phyloP scores from a whole-genome alignment of 768 basidiomycete genomes.

The Xerocomellus dryophilus region DNA sequence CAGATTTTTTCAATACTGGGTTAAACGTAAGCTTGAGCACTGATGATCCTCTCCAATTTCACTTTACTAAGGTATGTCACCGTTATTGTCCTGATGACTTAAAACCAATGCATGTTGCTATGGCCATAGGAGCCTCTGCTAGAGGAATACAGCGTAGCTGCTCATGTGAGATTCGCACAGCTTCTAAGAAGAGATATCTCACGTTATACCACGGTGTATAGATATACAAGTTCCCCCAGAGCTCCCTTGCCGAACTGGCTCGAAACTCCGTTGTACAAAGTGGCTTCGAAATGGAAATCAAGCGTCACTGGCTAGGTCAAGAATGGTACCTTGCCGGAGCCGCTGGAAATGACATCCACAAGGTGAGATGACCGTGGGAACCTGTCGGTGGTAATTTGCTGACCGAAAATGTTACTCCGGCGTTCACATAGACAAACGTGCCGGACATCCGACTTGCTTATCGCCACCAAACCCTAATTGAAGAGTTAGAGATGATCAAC shows the following conservation, averaged over 20 bases:
- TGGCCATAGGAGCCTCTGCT: slow-evolving; percentile 75
- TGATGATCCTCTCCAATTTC: slow-evolving; percentile 94
- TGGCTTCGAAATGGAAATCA: slow-evolving; percentile 98
- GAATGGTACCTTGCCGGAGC: slow-evolving; percentile 93
- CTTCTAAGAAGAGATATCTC: neutral
- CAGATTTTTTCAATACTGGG: slow-evolving; percentile 95
- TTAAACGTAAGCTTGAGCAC: slow-evolving; percentile 96
- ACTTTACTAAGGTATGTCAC: slow-evolving; percentile 88
- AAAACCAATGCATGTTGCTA: neutral
- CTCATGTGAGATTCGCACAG: slow-evolving; percentile 60
- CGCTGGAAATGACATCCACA: slow-evolving; percentile 93
- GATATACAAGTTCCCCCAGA: slow-evolving; percentile 96
- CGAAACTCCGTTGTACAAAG: slow-evolving; percentile 96
- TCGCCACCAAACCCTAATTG: slow-evolving; percentile 83
- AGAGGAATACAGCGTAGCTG: slow-evolving; percentile 97
- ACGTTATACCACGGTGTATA: slow-evolving; percentile 29
- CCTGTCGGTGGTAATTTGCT: slow-evolving; percentile 1
- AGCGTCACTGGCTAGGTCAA: slow-evolving; percentile 92
- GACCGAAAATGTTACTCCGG: neutral
- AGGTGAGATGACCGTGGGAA: slow-evolving; percentile 47
- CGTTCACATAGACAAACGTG: slow-evolving; percentile 78
- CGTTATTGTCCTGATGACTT: neutral
- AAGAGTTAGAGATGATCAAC: slow-evolving; percentile 74
- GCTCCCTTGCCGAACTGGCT: slow-evolving; percentile 93
- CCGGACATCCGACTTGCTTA: slow-evolving; percentile 89